Evolutionary conservation across 768 basidiomycete species (phyloP), one percentile per base, ranked within the genome.

Genomic region (Agaricus sinodeliciosus): DNA sequence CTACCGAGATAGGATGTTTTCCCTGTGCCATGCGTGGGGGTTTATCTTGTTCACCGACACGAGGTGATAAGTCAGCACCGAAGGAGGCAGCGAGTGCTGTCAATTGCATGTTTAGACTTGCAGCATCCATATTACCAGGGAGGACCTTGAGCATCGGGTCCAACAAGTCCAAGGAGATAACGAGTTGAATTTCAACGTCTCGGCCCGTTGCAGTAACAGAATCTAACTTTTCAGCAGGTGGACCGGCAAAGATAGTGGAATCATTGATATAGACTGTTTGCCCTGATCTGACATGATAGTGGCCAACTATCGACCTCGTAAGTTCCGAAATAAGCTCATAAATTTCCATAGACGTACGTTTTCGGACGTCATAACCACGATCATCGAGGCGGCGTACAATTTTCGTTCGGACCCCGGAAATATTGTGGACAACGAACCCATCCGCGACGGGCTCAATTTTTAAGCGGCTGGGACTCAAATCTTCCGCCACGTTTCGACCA

Each of bases 231-330:
- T 68, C 66, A 31, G 65, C 63, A 13, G 65, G 60, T 31, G 66
- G 58, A 5, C 31, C 31, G 3, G 55, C 62, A 55, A 69, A 74
- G 46, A 73, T 71, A 22, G 58, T 81, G 57, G 65, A 73, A 62
- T 94, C 92, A 59, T 88, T 85, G 62, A 95, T 72, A 61, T 90
- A 87, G 40, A 96, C 90, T 26, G 76, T 64, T 60, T 95, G 90
- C 0, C 93, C 93, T 0, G 84, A 80, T 43, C 83, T 77, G 39
- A 94, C 85, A 35, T 81, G 72, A 60, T 91, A 84, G 49, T 87
- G 90, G 0, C 90, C 92, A 60, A 94, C 90, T 94, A 54, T 9
- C 6, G 42, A 43, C 36, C 41, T 36, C 26, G 16, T 57, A 52
- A 60, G 56, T 37, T 49, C 15, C 39, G 40, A 50, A 18, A 31